Evolutionary conservation across 169 alveolate genomes (phyloP).

Genomic region (Eimeria necatrix): DNA sequence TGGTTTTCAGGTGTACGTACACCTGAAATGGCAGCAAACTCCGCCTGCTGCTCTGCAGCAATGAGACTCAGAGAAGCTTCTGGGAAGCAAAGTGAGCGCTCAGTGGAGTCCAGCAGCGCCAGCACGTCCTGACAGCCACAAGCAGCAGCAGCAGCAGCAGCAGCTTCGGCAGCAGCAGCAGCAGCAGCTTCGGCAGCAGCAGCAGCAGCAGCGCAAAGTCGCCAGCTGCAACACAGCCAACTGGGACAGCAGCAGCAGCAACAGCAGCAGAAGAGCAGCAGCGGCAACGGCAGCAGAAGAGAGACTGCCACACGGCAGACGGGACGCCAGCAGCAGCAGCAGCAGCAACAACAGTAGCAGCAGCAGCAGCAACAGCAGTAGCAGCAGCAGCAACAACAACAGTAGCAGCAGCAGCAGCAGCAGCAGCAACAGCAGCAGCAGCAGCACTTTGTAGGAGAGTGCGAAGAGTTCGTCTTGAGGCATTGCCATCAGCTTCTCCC

Average conservation of each 20-base stretch:
- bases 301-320: background rate
- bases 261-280: background rate
- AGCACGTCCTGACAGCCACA: too few species aligned
- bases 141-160: conserved; percentile 44
- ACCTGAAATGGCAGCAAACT: too few species aligned
- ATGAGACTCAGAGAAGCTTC: background rate
- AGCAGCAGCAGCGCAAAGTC: background rate
- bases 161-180: background rate
- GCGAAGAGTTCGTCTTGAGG: background rate
- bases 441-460: background rate
- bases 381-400: background rate
- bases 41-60: background rate
- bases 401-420: conserved; percentile 22
- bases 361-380: background rate
- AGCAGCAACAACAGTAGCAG: conserved; percentile 11
- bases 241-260: background rate
- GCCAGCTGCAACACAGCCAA: background rate
- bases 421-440: conserved; percentile 40
- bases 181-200: background rate
- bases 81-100: too few species aligned
- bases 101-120: too few species aligned
- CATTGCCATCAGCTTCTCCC: background rate
- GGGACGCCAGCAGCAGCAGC: conserved; percentile 60
- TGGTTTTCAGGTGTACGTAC: too few species aligned
- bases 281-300: background rate